Conservation (phyloP, 2,329 filamentous ascomycete species). For the Pyricularia sp. region DNA sequence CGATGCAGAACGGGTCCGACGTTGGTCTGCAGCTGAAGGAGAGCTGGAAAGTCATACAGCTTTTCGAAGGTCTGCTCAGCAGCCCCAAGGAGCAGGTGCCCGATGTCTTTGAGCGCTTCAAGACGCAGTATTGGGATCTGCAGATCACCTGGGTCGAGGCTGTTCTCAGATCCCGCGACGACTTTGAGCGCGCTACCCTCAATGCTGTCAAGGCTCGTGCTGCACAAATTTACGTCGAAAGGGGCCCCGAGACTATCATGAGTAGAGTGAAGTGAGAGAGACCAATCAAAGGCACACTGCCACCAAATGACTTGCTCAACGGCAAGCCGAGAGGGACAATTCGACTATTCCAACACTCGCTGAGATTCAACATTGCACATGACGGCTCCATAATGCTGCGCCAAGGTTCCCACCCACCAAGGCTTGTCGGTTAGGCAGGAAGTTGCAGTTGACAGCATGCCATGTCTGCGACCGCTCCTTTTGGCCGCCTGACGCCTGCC, state of each 20-base stretch:
- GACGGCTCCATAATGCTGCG: background rate
- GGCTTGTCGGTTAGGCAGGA: background rate
- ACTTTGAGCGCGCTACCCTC: conserved; percentile 87
- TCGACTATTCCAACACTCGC: background rate
- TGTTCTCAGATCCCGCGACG: conserved; percentile 76
- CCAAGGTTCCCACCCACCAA: background rate
- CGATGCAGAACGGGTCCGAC: conserved; percentile 45
- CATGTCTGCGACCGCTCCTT: background rate
- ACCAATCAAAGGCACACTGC: background rate
- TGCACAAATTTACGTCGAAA: conserved; percentile 72
- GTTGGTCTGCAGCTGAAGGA: conserved; percentile 69
- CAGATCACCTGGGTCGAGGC: conserved; percentile 94
- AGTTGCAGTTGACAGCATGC: background rate
- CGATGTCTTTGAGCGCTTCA: conserved; percentile 75
- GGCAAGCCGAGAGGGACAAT: background rate
- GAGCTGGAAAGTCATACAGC: conserved; percentile 86
- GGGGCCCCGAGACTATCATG: conserved; percentile 90
- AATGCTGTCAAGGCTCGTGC: conserved; percentile 80
- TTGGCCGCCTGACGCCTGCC: background rate
- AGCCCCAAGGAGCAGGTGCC: conserved; percentile 65
- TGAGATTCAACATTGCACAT: background rate
- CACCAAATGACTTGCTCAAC: background rate
- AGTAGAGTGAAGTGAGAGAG: conserved; percentile 64
- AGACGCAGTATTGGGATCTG: conserved; percentile 83
- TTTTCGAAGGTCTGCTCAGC: conserved; percentile 70